A percentile compares a stretch with the other conserved stretches of the same genome.
phyloP scores from a whole-genome alignment of 2,329 filamentous ascomycete species.

The Colletotrichum coccodes region DNA sequence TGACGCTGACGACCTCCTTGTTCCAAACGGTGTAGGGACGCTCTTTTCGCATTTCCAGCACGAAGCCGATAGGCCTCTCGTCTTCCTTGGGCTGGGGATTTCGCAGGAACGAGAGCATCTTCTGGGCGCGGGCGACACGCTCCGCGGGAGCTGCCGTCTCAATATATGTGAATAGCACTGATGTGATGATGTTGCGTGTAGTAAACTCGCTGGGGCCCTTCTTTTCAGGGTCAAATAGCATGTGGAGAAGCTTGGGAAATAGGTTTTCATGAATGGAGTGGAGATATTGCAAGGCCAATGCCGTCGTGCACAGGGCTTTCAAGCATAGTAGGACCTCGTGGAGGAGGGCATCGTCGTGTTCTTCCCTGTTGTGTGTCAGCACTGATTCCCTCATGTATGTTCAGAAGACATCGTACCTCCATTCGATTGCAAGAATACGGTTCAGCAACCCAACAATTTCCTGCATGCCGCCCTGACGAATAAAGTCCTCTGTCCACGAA shows the following conservation, averaged over 20 bases:
- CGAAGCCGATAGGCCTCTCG: constrained; percentile 83
- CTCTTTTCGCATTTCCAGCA: constrained; percentile 86
- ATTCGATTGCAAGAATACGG: constrained; percentile 94
- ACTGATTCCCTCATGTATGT: background rate
- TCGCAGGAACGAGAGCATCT: constrained; percentile 81
- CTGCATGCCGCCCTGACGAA: constrained; percentile 89
- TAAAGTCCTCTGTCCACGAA: constrained; percentile 93
- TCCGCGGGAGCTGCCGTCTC: constrained; percentile 71
- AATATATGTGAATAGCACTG: constrained; percentile 89
- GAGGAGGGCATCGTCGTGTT: constrained; percentile 92
- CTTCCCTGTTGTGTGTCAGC: constrained; percentile 71
- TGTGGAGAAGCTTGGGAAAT: constrained; percentile 85
- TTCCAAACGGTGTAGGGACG: constrained; percentile 94
- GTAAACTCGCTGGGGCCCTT: constrained; percentile 98
- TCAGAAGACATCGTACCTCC: constrained; percentile 74
- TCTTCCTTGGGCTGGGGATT: constrained; percentile 83
- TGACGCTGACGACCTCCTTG: constrained; percentile 91
- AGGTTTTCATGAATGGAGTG: constrained; percentile 81
- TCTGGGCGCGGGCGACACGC: constrained; percentile 74
- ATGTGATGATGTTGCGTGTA: constrained; percentile 89
- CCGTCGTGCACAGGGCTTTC: constrained; percentile 94
- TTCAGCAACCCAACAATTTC: constrained; percentile 88
- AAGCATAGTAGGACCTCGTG: constrained; percentile 93
- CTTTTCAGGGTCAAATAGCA: constrained; percentile 98
- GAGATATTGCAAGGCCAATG: constrained; percentile 83